These are phyloP conservation scores for Hyphopichia buzzinii DNA, from an alignment of 1,139 yeast genomes.

Conservation along the genomic window DNA sequence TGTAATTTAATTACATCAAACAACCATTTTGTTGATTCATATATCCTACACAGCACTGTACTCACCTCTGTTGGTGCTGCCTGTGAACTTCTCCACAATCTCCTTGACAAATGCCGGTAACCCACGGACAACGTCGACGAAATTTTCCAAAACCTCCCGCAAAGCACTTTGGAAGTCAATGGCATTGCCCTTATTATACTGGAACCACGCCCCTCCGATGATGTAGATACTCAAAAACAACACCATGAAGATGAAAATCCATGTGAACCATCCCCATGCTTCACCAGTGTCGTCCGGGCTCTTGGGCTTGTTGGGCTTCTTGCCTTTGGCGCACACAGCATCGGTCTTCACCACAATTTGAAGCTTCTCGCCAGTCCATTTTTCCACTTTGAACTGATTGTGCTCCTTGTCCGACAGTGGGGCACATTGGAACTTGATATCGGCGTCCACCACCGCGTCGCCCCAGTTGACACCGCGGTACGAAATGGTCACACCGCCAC, in stretches of 20 bases:
- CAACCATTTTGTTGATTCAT: too few relatives aligned
- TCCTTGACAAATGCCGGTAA: conserved; percentile 74
- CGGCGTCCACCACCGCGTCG: conserved; percentile 47
- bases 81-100: conserved; percentile 66
- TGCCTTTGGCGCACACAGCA: conserved; percentile 38
- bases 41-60: conserved; percentile 86
- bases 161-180: conserved; percentile 53
- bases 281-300: conserved; percentile 34
- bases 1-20: too few relatives aligned
- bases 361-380: conserved; percentile 32
- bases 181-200: conserved; percentile 51
- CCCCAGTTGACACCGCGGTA: conserved; percentile 77
- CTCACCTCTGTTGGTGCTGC: conserved; percentile 74
- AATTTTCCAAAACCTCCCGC: conserved; percentile 72
- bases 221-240: conserved; percentile 70
- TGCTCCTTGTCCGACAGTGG: conserved; percentile 20
- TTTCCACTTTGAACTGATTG: conserved; percentile 23
- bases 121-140: conserved; percentile 56
- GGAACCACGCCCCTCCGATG: conserved; percentile 80
- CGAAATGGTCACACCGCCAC: conserved; percentile 42
- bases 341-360: conserved; percentile 26
- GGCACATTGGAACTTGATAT: conserved; percentile 53
- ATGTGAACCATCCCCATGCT: conserved; percentile 77
- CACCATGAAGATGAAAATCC: conserved; percentile 67
- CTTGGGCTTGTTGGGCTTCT: conserved; percentile 19